Evolutionary conservation across 805 yeast genomes (phyloP).

Genomic region (Ogataea nonfermentans): DNA sequence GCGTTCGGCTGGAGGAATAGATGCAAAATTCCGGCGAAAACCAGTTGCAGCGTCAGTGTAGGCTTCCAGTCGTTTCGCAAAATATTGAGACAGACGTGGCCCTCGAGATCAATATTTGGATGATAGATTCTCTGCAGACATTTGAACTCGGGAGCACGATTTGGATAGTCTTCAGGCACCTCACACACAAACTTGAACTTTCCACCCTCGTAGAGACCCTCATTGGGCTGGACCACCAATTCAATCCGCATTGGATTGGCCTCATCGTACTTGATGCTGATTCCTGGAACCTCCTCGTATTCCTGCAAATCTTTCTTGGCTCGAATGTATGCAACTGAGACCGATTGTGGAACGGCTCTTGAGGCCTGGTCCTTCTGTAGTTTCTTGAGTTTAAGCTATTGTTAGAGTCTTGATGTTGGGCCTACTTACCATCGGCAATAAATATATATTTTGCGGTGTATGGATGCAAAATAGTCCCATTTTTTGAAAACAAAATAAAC

Average conservation of each 20-base stretch:
- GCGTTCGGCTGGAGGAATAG: constrained; percentile 89
- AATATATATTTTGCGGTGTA: constrained; percentile 1
- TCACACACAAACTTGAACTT: constrained; percentile 64
- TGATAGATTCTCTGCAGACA: constrained; percentile 77
- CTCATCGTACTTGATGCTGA: constrained; percentile 49
- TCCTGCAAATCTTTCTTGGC: constrained; percentile 76
- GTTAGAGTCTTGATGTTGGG: not conserved
- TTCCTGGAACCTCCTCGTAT: constrained; percentile 54
- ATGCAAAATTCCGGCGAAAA: constrained; percentile 81
- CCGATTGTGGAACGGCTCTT: constrained; percentile 16
- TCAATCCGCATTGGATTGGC: constrained; percentile 60
- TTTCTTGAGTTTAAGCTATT: constrained; percentile 31
- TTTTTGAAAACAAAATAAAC: not conserved
- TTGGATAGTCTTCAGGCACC: constrained; percentile 76
- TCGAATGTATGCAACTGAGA: constrained; percentile 65
- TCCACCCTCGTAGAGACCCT: constrained; percentile 73
- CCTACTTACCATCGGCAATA: constrained; percentile 10
- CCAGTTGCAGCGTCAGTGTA: constrained; percentile 74
- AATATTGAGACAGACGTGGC: constrained; percentile 89
- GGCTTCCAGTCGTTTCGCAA: constrained; percentile 97
- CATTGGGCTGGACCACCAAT: constrained; percentile 59
- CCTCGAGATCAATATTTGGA: constrained; percentile 88
- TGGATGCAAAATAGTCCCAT: not conserved
- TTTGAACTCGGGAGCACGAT: constrained; percentile 84
- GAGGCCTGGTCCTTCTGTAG: constrained; percentile 29